Evolutionary conservation across 139 green algal genomes (phyloP).

Genomic region (Picochlorum costavermella): DNA sequence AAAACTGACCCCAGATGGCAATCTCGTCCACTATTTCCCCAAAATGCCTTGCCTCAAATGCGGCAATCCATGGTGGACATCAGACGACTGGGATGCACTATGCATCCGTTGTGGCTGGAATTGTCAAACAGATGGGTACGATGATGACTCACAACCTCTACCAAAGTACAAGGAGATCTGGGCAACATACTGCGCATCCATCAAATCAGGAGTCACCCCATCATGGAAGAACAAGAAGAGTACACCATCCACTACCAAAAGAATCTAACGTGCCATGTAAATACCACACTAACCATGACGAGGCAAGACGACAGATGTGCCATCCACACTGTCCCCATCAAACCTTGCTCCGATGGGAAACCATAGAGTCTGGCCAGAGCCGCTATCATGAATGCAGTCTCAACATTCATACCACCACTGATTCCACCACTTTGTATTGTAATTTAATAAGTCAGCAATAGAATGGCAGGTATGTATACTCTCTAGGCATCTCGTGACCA

Average conservation of each 20-base stretch:
- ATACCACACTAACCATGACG: no score
- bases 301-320: no score
- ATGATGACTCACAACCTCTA: slow-evolving; percentile 66
- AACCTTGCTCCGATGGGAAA: no score
- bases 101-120: slow-evolving; percentile 62
- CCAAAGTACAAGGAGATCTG: slow-evolving; percentile 39
- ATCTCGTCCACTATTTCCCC: slow-evolving; percentile 26
- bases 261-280: not conserved
- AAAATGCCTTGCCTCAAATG: slow-evolving; percentile 48
- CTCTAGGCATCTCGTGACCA: no score
- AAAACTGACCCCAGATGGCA: slow-evolving; percentile 13
- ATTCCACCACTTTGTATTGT: no score
- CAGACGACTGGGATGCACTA: slow-evolving; percentile 68
- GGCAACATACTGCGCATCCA: slow-evolving; percentile 32
- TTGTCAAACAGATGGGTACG: slow-evolving; percentile 64
- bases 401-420: no score
- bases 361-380: no score
- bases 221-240: slow-evolving; percentile 19
- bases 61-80: slow-evolving; percentile 75
- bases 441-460: no score
- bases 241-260: not conserved
- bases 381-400: no score
- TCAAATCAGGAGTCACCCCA: slow-evolving; percentile 40
- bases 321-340: no score
- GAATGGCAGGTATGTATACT: no score